Conservation (phyloP, 78 protist genomes). For the Tieghemostelium lacteum region DNA sequence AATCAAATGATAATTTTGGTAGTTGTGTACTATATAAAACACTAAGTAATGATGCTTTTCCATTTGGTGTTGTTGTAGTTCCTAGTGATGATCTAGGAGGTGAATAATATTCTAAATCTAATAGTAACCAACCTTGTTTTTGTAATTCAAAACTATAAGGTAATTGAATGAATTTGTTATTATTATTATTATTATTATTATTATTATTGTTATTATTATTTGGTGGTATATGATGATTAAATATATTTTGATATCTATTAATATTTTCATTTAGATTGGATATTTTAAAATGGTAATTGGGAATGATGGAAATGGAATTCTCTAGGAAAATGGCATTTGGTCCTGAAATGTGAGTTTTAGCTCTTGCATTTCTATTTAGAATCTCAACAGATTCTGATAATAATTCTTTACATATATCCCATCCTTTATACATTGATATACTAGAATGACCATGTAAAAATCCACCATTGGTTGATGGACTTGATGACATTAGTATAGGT, state of each 20-base stretch:
- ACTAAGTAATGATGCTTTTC: slow-evolving; percentile 1
- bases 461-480: no score
- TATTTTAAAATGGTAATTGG: no score
- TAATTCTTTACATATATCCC: slow-evolving; percentile 27
- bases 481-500: background rate
- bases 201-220: no score
- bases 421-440: background rate
- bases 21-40: slow-evolving; percentile 5
- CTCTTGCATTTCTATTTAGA: slow-evolving; percentile 10
- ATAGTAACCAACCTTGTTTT: slow-evolving; percentile 10
- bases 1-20: background rate
- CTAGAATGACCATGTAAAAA: background rate
- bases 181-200: no score
- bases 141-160: background rate
- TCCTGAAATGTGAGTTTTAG: slow-evolving; percentile 40
- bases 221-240: background rate
- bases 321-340: slow-evolving; percentile 64
- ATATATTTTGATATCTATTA: background rate
- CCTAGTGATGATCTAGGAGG: background rate
- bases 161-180: background rate
- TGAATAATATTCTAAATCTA: background rate
- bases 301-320: background rate
- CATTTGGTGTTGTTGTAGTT: background rate
- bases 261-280: background rate
- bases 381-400: slow-evolving; percentile 14